Percentiles rank a stretch among this genome's conserved stretches.
These are phyloP conservation scores for Calonectria pseudoreteaudii DNA, from an alignment of 2,329 filamentous ascomycete species.

Conservation along the genomic window DNA sequence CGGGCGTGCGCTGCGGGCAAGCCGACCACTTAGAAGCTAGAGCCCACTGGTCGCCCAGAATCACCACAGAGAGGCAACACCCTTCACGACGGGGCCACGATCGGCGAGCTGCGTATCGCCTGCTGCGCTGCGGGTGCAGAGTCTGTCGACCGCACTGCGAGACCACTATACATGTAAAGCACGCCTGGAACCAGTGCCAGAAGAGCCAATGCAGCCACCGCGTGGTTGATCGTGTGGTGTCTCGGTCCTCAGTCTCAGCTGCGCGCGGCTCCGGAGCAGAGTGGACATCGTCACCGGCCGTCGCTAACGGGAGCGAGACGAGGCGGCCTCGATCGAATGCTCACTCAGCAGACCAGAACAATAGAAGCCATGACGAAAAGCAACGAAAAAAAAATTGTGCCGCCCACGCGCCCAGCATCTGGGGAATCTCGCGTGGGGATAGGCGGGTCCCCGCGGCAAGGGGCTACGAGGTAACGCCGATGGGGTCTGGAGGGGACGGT, in stretches of 20 bases:
- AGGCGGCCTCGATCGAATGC: not conserved
- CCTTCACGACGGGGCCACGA: not conserved
- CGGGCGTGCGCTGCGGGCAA: not conserved
- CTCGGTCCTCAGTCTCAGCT: conserved; percentile 23
- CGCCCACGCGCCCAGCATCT: conserved; percentile 39
- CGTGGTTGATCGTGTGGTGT: conserved; percentile 18
- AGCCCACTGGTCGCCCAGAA: not conserved
- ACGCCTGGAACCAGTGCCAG: not conserved
- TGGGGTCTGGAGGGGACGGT: conserved; percentile 33
- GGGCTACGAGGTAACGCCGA: conserved; percentile 50
- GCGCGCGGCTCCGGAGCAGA: not conserved
- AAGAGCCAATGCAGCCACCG: not conserved
- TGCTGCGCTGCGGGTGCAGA: not conserved
- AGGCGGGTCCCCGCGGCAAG: conserved; percentile 29
- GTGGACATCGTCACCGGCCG: not conserved
- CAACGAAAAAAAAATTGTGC: conserved; percentile 21
- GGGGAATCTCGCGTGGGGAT: conserved; percentile 45
- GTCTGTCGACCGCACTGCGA: not conserved
- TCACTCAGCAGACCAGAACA: not conserved
- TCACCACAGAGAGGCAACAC: not conserved
- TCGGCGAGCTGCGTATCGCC: conserved; percentile 5
- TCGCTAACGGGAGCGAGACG: not conserved
- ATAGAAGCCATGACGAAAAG: not conserved
- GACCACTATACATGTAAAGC: not conserved
- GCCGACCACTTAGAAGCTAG: not conserved